Percentiles rank a stretch among this genome's conserved stretches.
These are phyloP conservation scores for Guadua angustifolia DNA, from an alignment of 176 grass and related monocot genomes.

Conservation along the genomic window DNA sequence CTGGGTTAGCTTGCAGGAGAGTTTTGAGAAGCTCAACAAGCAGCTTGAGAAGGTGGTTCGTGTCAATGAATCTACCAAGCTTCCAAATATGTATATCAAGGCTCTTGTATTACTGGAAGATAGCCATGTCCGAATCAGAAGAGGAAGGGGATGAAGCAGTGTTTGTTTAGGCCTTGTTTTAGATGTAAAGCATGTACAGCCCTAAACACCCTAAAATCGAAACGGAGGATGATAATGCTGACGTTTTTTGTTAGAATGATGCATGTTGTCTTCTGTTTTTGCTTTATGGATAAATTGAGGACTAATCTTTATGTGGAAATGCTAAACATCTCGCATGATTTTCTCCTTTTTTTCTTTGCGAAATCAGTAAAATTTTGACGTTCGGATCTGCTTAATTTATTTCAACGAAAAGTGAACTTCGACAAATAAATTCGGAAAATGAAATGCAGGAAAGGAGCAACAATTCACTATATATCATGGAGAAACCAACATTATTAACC, in stretches of 20 bases:
- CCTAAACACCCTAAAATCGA: conserved; percentile 32
- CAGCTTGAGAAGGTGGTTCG: conserved; percentile 92
- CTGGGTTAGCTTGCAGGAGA: conserved; percentile 89
- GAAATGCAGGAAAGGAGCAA: no score
- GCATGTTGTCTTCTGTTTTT: not conserved
- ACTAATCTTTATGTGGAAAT: no score
- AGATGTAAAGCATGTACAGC: conserved; percentile 39
- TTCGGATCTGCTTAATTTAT: no score
- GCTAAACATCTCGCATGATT: no score
- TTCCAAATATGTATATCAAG: conserved; percentile 81
- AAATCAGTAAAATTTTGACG: no score
- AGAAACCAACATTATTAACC: no score
- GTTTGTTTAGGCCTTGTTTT: not conserved
- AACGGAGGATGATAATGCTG: conserved; percentile 3
- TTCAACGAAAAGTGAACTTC: no score
- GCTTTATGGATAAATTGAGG: not conserved
- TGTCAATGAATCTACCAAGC: conserved; percentile 81
- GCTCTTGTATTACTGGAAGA: conserved; percentile 87
- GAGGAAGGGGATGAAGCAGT: no score
- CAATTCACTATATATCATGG: no score
- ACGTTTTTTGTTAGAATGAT: not conserved
- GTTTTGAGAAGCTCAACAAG: conserved; percentile 95
- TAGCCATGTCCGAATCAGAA: no score
- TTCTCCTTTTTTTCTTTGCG: no score
- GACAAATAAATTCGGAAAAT: no score